Percentiles rank a stretch among this genome's conserved stretches.
Conservation (phyloP, 2,329 filamentous ascomycete species). For the Alternaria brassicicola region DNA sequence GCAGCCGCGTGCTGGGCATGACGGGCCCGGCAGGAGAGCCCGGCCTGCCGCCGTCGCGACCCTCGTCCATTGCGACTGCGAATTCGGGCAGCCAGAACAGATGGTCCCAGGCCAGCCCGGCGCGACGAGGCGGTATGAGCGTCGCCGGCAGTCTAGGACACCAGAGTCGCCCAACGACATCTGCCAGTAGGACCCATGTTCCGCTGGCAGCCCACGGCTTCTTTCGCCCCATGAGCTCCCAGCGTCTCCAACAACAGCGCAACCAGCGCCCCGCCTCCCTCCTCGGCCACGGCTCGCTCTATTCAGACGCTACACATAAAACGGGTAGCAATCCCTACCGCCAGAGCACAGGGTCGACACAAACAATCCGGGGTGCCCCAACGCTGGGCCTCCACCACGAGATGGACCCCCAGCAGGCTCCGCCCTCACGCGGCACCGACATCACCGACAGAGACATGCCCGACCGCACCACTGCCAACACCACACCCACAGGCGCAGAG, state of each 20-base stretch:
- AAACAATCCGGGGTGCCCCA: slow-evolving; percentile 37
- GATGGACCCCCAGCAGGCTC: slow-evolving; percentile 49
- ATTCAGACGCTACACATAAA: slow-evolving; percentile 40
- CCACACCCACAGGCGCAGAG: slow-evolving; percentile 69
- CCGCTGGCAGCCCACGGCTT: slow-evolving; percentile 90
- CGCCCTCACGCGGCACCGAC: slow-evolving; percentile 79
- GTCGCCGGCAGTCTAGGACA: slow-evolving; percentile 53
- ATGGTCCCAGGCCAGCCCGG: slow-evolving; percentile 62
- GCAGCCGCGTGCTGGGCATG: slow-evolving; percentile 46
- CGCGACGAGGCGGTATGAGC: slow-evolving; percentile 58
- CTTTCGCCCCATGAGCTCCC: slow-evolving; percentile 95
- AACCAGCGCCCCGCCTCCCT: slow-evolving; percentile 60
- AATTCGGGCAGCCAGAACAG: slow-evolving; percentile 51
- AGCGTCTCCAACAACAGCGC: slow-evolving; percentile 89
- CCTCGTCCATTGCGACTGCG: slow-evolving; percentile 50
- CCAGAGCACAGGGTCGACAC: slow-evolving; percentile 48
- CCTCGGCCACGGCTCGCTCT: slow-evolving; percentile 43
- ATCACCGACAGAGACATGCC: slow-evolving; percentile 75
- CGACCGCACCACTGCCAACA: slow-evolving; percentile 74
- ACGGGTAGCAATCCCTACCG: slow-evolving; percentile 43
- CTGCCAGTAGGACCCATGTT: slow-evolving; percentile 83
- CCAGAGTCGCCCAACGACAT: slow-evolving; percentile 62
- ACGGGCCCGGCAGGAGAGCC: slow-evolving; percentile 57
- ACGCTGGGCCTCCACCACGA: slow-evolving; percentile 45
- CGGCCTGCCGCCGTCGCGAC: slow-evolving; percentile 56